Conservation (phyloP, 2,329 filamentous ascomycete species). For the Venturia carpophila region DNA sequence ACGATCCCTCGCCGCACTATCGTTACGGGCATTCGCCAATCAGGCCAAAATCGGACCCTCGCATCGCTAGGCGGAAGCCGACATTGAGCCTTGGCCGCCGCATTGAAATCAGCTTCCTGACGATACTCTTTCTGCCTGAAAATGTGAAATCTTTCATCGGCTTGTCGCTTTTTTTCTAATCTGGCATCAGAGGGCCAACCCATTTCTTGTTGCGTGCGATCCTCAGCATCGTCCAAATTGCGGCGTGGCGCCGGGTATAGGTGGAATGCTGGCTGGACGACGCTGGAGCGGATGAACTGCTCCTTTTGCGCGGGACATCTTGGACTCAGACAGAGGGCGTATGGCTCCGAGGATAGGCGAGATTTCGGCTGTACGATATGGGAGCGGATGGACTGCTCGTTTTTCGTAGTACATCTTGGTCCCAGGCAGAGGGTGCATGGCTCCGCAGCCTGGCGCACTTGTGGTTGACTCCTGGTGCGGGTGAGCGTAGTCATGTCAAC, state of each 20-base stretch:
- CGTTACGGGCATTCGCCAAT: not conserved
- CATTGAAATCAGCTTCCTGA: not conserved
- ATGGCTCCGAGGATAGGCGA: not conserved
- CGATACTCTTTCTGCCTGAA: not conserved
- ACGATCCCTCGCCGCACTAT: not conserved
- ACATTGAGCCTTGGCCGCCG: not conserved
- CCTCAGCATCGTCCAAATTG: not conserved
- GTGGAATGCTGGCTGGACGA: not conserved
- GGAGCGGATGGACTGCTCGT: no score
- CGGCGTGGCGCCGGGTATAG: not conserved
- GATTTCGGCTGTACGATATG: not conserved
- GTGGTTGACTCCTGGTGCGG: not conserved
- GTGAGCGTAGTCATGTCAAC: not conserved
- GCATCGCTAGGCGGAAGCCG: not conserved
- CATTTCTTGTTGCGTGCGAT: not conserved
- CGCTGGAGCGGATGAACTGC: not conserved
- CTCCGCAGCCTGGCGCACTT: not conserved
- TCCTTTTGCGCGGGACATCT: no score
- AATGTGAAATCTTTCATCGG: not conserved
- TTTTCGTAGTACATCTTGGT: no score
- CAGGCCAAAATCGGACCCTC: not conserved
- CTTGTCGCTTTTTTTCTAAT: not conserved
- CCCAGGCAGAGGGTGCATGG: not conserved
- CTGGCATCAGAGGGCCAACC: not conserved
- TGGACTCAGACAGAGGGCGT: no score